Conservation (phyloP, 345 rosid species). For the Pelargonium nanum region DNA sequence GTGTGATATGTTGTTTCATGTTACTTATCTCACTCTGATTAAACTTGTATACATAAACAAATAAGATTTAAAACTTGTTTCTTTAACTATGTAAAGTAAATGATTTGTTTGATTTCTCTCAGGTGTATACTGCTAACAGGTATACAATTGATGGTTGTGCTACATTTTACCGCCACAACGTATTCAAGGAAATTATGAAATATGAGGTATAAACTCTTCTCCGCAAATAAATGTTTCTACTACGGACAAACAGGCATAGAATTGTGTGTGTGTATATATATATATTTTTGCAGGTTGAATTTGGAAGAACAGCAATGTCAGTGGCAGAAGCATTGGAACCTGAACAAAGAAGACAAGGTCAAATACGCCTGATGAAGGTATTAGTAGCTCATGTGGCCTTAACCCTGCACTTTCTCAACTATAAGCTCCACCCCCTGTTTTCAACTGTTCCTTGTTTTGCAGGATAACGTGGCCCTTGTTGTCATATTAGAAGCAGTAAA, state of each 20-base stretch:
- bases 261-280: background rate
- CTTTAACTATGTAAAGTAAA: too few relatives aligned
- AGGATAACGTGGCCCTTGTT: slow-evolving; percentile 40
- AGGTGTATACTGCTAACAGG: slow-evolving; percentile 33
- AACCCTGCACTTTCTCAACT: background rate
- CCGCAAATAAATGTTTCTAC: background rate
- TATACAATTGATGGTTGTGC: slow-evolving; percentile 44
- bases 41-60: background rate
- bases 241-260: too few relatives aligned
- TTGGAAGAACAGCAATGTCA: slow-evolving; percentile 35
- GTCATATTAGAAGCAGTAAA: slow-evolving; percentile 23
- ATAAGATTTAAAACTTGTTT: background rate
- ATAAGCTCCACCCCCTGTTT: background rate
- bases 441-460: too few relatives aligned
- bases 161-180: slow-evolving; percentile 37
- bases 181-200: slow-evolving; percentile 43
- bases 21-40: background rate
- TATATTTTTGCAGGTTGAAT: slow-evolving; percentile 36
- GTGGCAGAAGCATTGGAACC: slow-evolving; percentile 39
- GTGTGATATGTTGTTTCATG: background rate
- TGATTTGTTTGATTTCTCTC: slow-evolving; percentile 4
- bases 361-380: slow-evolving; percentile 41
- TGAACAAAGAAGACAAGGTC: slow-evolving; percentile 27
- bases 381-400: background rate
- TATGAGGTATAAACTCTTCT: slow-evolving; percentile 37